Base-by-base conservation (phyloP, 75 land plant species). In the Chamaecyparis obtusa region DNA sequence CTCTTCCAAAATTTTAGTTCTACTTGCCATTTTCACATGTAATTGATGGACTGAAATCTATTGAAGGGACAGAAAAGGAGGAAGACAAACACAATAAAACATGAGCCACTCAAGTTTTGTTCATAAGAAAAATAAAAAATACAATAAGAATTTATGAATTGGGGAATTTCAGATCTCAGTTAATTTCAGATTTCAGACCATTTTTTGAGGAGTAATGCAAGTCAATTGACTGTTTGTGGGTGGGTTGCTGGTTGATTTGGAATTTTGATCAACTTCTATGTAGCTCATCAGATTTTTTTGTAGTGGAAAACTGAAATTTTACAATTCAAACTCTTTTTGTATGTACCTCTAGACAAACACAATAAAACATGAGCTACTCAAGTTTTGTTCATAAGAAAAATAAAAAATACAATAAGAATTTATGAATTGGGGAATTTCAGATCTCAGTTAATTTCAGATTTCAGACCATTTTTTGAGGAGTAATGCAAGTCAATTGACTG, bases 201-300 rank as follows among this genome's bases (percentile, higher is more conserved):
- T 86, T 98, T 98, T 69, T 87, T 98, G 90, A 91, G 85, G 81
- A 93, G 83, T 87, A 95, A 91, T 90, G 97, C 99, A 39, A 98
- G 94, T 72, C 99, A 96, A 87, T 86, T 98, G 89, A 96, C 97
- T n/a, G 51, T 93, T 43, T 93, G 91, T 91, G 99, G 99, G 99
- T 98, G 87, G 74, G 87, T 15, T 80, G 30, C 49, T 80, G 24
- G 9, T 80, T 80, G 37, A 27, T 41, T 80, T 43, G 10, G 51
- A 44, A 80, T 44, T 80, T 44, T 80, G 11, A 44, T 2, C 2
- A 27, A 80, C 13, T 80, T 48, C 43, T 80, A 41, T 5, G 36
- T 39, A 87, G 85, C 74, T 35, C 35, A 44, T 16, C 46, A 80
- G 13, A 6, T 80, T 44, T 80, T 27, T 48, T 27, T 41, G 44